Evolutionary conservation across 139 green algal genomes (phyloP), one percentile per base, ranked within the genome.

Genomic region (Chlamydomonas sphaeroides): DNA sequence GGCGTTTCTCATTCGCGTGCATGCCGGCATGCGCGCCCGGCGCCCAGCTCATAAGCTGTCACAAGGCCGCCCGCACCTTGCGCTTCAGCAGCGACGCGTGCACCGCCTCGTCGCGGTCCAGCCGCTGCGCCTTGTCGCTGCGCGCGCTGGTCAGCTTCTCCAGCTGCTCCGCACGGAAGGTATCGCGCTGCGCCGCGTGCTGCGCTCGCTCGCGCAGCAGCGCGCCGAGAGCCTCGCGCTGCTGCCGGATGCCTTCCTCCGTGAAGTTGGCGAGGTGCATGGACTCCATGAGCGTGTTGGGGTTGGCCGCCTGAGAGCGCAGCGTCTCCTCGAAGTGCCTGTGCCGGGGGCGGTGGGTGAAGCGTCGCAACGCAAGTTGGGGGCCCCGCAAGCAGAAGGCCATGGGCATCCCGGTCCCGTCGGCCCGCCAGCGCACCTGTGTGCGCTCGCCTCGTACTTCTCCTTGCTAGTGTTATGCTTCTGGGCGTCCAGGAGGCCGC

Each of bases 321-420:
- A 95, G 80, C 20, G 78, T 80, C 21, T 93, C 86, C 84, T 95
- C 92, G 88, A 95, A 94, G 59, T 91, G 88, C 73, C 85, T 93
- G 86, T 10, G n/a, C n/a, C 11, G 45, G 53, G n/a, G n/a, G n/a
- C n/a, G n/a, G n/a, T n/a, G n/a, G n/a, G n/a, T n/a, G n/a, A n/a
- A n/a, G n/a, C n/a, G n/a, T n/a, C n/a, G n/a, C n/a, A n/a, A n/a
- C n/a, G n/a, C n/a, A n/a, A n/a, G n/a, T n/a, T n/a, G n/a, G n/a
- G n/a, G n/a, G n/a, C n/a, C n/a, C n/a, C n/a, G n/a, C n/a, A n/a
- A n/a, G n/a, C n/a, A n/a, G n/a, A n/a, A n/a, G n/a, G n/a, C n/a
- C n/a, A n/a, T n/a, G n/a, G n/a, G n/a, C n/a, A n/a, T n/a, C n/a
- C n/a, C n/a, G n/a, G n/a, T n/a, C n/a, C n/a, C n/a, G n/a, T n/a